Base-by-base conservation (phyloP, 1,284 basidiomycete species). In the Cutaneotrichosporon sp. region DNA sequence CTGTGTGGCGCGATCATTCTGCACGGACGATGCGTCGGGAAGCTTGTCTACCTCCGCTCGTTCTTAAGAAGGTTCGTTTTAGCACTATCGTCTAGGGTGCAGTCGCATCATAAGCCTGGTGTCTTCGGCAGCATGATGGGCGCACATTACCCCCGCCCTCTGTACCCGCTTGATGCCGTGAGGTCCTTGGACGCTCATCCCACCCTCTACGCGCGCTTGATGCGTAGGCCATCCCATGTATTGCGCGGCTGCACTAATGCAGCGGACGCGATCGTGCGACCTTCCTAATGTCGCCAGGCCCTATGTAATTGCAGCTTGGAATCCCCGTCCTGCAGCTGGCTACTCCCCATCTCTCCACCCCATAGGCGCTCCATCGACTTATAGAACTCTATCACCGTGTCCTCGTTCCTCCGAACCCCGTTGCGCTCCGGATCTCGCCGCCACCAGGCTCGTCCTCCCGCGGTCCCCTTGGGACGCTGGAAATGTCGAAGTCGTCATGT, bases 321-420 rank as follows among this genome's bases (percentile, higher is more conserved):
- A 26, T 26, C 26, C 40, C 40, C 34, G 2, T 36, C 5, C 34
- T 36, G 34, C n/a, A 50, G 47, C 9, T 26, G 14, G 40, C 16
- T 18, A 16, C 40, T 13, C 40, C 40, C 16, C 3, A 13, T 13
- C 40, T 13, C 40, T 13, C 14, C 14, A 16, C 40, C 2, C 11
- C 21, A 50, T 22, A 50, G 10, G 1, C 8, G 9, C 10, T 10
- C 9, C n/a, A 50, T 50, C 6, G 6, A 21, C 4, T 2, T 7
- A 4, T 30, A 49, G 10, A 16, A 40, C 22, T 47, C 46, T 47
- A 9, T 51, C 31, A 53, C 2, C 51, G 30, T 2, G 51, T 53
- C 16, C 51, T 30, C 14, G 30, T 53, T 4, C 51, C 51, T 13
- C 51, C 51, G 30, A 53, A 53, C 18, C 51, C 51, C 31, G 51